These are phyloP conservation scores for Fusarium zealandicum DNA, from an alignment of 2,329 filamentous ascomycete genomes.

Conservation along the genomic window DNA sequence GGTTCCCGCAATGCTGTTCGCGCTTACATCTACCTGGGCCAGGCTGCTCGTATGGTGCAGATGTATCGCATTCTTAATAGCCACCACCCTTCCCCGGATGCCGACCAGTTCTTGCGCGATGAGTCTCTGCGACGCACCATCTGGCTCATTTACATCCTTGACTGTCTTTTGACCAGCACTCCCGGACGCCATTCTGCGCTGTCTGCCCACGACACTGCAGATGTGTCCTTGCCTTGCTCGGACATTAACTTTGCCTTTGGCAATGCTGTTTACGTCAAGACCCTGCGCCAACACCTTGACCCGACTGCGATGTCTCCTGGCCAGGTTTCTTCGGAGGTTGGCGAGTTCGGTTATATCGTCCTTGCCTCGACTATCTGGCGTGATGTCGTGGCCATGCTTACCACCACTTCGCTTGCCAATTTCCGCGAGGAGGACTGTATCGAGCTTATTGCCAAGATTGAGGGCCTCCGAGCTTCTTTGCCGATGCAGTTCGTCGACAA, in stretches of 20 bases:
- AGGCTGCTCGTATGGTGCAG: slow-evolving; percentile 69
- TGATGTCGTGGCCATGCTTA: slow-evolving; percentile 68
- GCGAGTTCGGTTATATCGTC: slow-evolving; percentile 69
- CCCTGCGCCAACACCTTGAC: slow-evolving; percentile 55
- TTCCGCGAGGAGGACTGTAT: slow-evolving; percentile 63
- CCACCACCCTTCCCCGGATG: slow-evolving; percentile 58
- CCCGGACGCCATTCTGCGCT: slow-evolving; percentile 66
- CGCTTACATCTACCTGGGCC: slow-evolving; percentile 68
- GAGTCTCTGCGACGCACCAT: slow-evolving; percentile 68
- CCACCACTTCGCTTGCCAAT: slow-evolving; percentile 57
- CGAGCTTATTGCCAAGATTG: slow-evolving; percentile 61
- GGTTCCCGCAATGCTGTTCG: slow-evolving; percentile 67
- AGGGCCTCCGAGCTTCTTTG: slow-evolving; percentile 60
- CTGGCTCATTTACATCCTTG: slow-evolving; percentile 69
- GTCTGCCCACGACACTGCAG: slow-evolving; percentile 60
- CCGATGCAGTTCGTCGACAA: slow-evolving; percentile 69
- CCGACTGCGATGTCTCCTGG: slow-evolving; percentile 46
- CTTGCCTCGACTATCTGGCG: slow-evolving; percentile 68
- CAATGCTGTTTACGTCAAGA: slow-evolving; percentile 65
- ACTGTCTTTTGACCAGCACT: slow-evolving; percentile 68
- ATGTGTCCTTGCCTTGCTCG: slow-evolving; percentile 64
- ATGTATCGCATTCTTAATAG: slow-evolving; percentile 68
- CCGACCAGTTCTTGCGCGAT: slow-evolving; percentile 67
- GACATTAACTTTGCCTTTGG: slow-evolving; percentile 71
- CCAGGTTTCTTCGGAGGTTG: slow-evolving; percentile 57